phyloP scores from a whole-genome alignment of 345 rosid genomes.

The Eucalyptus globulus region DNA sequence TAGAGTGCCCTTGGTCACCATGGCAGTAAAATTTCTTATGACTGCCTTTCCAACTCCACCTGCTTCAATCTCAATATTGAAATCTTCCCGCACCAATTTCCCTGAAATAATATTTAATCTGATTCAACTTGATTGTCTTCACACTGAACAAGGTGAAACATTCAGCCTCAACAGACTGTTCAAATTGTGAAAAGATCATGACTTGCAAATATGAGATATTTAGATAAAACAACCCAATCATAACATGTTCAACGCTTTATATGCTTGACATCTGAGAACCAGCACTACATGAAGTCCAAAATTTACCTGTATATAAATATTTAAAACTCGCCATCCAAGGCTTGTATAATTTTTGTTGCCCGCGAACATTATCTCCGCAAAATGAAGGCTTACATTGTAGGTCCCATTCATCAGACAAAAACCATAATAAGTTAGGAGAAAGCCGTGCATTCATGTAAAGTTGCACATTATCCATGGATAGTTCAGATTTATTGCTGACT shows the following conservation, averaged over 20 bases:
- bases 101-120: background rate
- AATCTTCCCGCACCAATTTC: conserved; percentile 27
- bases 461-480: background rate
- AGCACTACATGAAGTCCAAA: no score
- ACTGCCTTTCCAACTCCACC: conserved; percentile 25
- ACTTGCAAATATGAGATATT: background rate
- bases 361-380: background rate
- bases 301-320: no score
- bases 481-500: background rate
- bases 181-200: background rate
- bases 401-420: background rate
- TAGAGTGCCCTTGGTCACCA: conserved; percentile 12
- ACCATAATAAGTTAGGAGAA: background rate
- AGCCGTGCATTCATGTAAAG: background rate
- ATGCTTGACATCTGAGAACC: no score
- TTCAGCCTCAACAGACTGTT: background rate
- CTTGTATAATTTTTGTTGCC: background rate
- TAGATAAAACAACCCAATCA: no score
- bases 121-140: no score
- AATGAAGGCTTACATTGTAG: background rate
- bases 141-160: background rate
- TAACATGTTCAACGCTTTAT: no score
- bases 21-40: conserved; percentile 4
- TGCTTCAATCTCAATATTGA: conserved; percentile 38
- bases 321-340: background rate